Conservation (phyloP, 768 basidiomycete species). For the Pleurotus giganteus region DNA sequence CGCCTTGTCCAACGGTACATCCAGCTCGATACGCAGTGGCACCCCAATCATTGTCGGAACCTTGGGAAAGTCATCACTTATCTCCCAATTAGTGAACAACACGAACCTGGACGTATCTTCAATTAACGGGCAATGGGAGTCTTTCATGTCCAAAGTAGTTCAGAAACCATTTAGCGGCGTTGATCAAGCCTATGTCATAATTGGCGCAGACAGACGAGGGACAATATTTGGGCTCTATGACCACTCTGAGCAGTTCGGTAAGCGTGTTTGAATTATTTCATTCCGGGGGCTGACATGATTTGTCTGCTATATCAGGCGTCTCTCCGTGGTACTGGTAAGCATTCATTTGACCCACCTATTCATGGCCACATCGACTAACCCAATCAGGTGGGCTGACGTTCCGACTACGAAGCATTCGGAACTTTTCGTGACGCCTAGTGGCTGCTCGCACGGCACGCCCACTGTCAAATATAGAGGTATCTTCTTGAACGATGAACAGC, state of each 20-base stretch:
- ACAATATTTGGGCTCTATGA: conserved; percentile 68
- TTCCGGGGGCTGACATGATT: not conserved
- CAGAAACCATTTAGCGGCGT: conserved; percentile 57
- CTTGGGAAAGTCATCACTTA: conserved; percentile 54
- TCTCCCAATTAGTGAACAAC: conserved; percentile 48
- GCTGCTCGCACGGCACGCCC: conserved; percentile 58
- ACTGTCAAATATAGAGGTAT: conserved; percentile 71
- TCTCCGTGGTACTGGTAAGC: conserved; percentile 69
- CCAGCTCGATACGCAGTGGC: conserved; percentile 26
- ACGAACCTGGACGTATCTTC: conserved; percentile 54
- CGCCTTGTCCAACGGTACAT: conserved; percentile 47
- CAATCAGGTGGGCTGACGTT: conserved; percentile 75
- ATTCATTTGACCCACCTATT: conserved; percentile 1
- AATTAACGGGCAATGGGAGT: conserved; percentile 67
- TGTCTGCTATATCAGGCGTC: conserved; percentile 38
- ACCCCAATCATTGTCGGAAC: conserved; percentile 65
- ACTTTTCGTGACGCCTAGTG: conserved; percentile 42
- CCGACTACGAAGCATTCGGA: conserved; percentile 48
- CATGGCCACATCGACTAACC: conserved; percentile 10
- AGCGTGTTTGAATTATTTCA: conserved; percentile 1
- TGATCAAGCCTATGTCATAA: conserved; percentile 60
- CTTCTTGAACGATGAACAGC: conserved; percentile 78
- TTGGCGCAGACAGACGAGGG: conserved; percentile 68
- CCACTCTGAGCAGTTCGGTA: conserved; percentile 68
- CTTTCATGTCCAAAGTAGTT: conserved; percentile 51